phyloP scores from a whole-genome alignment of 179 eudicot genomes.

The Corrigiola litoralis region DNA sequence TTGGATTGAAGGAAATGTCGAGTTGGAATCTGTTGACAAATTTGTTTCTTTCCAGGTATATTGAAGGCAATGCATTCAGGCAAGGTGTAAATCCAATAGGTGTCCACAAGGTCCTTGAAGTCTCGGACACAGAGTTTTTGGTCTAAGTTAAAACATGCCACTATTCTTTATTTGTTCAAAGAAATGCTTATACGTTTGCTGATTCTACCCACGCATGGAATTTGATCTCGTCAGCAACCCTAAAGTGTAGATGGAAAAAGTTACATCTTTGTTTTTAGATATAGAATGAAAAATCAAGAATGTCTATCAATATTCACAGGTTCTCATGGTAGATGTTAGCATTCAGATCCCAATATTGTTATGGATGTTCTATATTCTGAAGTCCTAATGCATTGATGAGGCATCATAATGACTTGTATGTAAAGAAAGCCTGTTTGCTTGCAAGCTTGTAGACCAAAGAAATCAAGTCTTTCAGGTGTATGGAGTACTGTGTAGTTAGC shows the following conservation, averaged over 20 bases:
- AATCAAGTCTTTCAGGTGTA: too few species aligned
- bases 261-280: slow-evolving; percentile 7
- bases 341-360: too few species aligned
- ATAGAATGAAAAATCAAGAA: slow-evolving; percentile 5
- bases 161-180: slow-evolving; percentile 3
- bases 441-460: too few species aligned
- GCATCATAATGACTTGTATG: too few species aligned
- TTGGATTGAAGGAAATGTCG: too few species aligned
- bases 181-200: not conserved
- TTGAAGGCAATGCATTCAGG: slow-evolving; percentile 84
- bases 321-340: too few species aligned
- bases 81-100: slow-evolving; percentile 92
- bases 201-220: not conserved
- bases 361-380: too few species aligned
- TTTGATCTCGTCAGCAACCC: slow-evolving; percentile 2
- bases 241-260: slow-evolving; percentile 25
- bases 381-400: too few species aligned
- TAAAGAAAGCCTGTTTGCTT: too few species aligned
- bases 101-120: slow-evolving; percentile 79
- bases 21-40: not conserved
- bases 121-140: slow-evolving; percentile 77
- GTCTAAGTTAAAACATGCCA: slow-evolving; percentile 36
- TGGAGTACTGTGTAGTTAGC: too few species aligned
- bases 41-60: slow-evolving; percentile 52
- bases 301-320: not conserved